Evolutionary conservation across 1,139 yeast genomes (phyloP).

Genomic region (Candida pseudoviswanathii): DNA sequence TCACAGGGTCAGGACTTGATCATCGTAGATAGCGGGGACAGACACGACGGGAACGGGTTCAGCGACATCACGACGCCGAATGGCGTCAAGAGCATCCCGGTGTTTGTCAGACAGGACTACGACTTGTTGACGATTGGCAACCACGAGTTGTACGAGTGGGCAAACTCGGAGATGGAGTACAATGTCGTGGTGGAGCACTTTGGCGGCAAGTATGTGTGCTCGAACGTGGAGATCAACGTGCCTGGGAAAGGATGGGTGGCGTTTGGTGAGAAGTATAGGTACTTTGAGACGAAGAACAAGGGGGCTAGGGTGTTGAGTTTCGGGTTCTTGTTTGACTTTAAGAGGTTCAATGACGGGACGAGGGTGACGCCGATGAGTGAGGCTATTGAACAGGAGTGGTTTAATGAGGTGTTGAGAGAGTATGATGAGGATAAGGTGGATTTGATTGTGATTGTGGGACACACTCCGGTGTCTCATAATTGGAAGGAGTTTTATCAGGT

Average conservation of each 20-base stretch:
- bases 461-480: constrained; percentile 66
- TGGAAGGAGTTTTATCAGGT: constrained; percentile 60
- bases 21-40: constrained; percentile 87
- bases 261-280: constrained; percentile 67
- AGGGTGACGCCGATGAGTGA: constrained; percentile 65
- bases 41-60: constrained; percentile 92
- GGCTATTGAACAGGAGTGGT: constrained; percentile 65
- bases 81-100: constrained; percentile 62
- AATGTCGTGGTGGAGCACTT: constrained; percentile 58
- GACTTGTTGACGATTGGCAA: constrained; percentile 88
- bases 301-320: constrained; percentile 61
- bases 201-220: constrained; percentile 68
- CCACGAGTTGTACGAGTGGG: constrained; percentile 83
- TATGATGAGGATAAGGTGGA: constrained; percentile 66
- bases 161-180: constrained; percentile 66
- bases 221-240: constrained; percentile 73
- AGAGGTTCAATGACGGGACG: constrained; percentile 59
- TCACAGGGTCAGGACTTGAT: constrained; percentile 60
- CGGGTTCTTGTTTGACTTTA: constrained; percentile 81
- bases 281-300: constrained; percentile 63
- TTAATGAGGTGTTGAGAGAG: constrained; percentile 49
- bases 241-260: constrained; percentile 55
- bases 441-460: constrained; percentile 72
- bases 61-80: constrained; percentile 77
- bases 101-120: constrained; percentile 68